Percentiles rank a stretch among this genome's conserved stretches.
Evolutionary conservation across 106 monocot genomes (phyloP).

Genomic region (Dendrobium nobile): DNA sequence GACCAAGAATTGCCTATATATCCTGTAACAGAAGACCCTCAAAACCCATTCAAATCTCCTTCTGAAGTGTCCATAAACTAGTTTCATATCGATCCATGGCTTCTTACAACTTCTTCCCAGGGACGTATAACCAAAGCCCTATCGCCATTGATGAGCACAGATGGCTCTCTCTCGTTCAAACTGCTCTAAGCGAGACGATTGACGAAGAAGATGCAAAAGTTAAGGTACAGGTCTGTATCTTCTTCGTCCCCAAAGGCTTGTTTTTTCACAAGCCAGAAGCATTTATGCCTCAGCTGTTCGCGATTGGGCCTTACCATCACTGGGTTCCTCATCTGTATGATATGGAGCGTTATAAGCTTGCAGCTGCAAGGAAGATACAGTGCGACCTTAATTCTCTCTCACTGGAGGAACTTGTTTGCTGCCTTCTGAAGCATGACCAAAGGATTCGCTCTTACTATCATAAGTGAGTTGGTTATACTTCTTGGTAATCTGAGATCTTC

Average conservation of each 20-base stretch:
- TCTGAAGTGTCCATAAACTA: no score
- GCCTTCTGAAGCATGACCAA: slow-evolving; percentile 13
- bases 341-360: slow-evolving; percentile 66
- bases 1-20: no score
- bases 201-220: slow-evolving; percentile 2
- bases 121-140: not conserved
- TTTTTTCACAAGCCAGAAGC: slow-evolving; percentile 23
- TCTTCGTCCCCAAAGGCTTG: slow-evolving; percentile 36
- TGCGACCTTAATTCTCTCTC: slow-evolving; percentile 11
- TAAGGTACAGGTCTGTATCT: slow-evolving; percentile 24
- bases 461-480: slow-evolving; percentile 14
- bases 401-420: slow-evolving; percentile 29
- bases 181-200: slow-evolving; percentile 9
- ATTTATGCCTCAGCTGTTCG: slow-evolving; percentile 52
- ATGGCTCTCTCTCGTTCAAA: not conserved
- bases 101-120: not conserved
- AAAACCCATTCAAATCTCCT: not conserved
- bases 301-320: slow-evolving; percentile 73
- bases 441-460: slow-evolving; percentile 46
- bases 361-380: slow-evolving; percentile 32
- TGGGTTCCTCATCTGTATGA: slow-evolving; percentile 41
- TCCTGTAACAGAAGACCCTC: not conserved
- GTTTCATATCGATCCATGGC: not conserved
- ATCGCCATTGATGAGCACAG: not conserved
- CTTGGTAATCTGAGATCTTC: no score